Base-by-base conservation (phyloP, 2,329 filamentous ascomycete genomes). In the Dryadomyces sulphureus region DNA sequence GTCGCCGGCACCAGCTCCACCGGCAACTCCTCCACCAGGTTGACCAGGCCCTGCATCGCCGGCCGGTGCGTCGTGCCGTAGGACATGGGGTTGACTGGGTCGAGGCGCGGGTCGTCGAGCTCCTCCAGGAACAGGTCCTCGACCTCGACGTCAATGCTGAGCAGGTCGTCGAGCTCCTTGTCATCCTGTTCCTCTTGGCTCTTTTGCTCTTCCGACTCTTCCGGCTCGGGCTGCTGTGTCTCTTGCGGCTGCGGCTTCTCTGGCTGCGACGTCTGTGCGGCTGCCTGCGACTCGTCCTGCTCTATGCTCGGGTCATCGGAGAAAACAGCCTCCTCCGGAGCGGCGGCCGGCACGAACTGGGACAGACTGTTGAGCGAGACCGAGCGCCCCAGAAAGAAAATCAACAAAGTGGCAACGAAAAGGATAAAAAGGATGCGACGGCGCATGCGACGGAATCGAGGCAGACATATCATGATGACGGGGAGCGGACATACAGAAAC, bases 61-160 rank as follows among this genome's bases (percentile, higher is more conserved):
- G 67, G 68, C 20, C 65, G 64, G 4, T 55, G 57, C 41, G 61
- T 58, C 14, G 59, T 59, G 50, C 60, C 65, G 55, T 67, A 69
- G 17, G 42, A 39, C 51, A 53, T 53, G 19, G 25, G 5, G 21
- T 43, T 24, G 40, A 50, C 48, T 30, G 48, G 49, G 19, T 19
- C 8, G 7, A 27, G 32, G 21, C 32, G 27, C 5, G 38, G 27
- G n/a, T 45, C 19, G 16, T 39, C 11, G 24, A 25, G 24, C 9
- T 19, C 5, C 17, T 34, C 19, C n/a, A 32, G 12, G 20, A 9
- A 16, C 8, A 16, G 16, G 16, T 19, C 11, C 21, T 40, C 9
- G n/a, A 19, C 19, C 5, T 25, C 17, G 22, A n/a, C n/a, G n/a
- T n/a, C n/a, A n/a, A n/a, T n/a, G n/a, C n/a, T n/a, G n/a, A n/a